These are phyloP conservation scores for Typha latifolia DNA, from an alignment of 176 grass and related monocot genomes.

Conservation along the genomic window DNA sequence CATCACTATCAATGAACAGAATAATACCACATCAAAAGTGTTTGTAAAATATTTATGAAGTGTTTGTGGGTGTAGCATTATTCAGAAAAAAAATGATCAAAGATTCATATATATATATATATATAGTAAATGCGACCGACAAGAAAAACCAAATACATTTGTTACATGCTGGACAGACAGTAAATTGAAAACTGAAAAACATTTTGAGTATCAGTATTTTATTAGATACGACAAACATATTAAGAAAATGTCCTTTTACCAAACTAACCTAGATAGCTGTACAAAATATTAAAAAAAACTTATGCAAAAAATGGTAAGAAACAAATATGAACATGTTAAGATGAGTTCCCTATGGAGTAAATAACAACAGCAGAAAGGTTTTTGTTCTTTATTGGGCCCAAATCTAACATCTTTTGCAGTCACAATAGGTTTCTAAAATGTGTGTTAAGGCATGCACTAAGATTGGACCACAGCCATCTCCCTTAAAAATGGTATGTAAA, in stretches of 20 bases:
- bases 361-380: no score
- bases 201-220: background rate
- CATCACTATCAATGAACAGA: background rate
- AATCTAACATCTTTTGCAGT: no score
- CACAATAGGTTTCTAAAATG: no score
- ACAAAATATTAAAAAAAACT: no score
- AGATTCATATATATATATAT: background rate
- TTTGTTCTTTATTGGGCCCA: no score
- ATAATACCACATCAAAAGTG: background rate
- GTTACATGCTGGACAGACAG: background rate
- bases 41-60: background rate
- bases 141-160: background rate
- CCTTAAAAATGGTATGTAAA: no score
- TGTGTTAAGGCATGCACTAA: no score
- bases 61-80: background rate
- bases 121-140: background rate
- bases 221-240: background rate
- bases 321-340: no score
- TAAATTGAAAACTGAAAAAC: background rate
- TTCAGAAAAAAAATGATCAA: background rate
- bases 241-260: background rate
- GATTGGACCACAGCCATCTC: no score
- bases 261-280: no score
- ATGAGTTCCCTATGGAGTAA: no score
- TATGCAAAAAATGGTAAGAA: no score